Percentiles rank a stretch among this genome's conserved stretches.
Evolutionary conservation across 1,284 basidiomycete genomes (phyloP).

Genomic region (Bondarzewia mesenterica): DNA sequence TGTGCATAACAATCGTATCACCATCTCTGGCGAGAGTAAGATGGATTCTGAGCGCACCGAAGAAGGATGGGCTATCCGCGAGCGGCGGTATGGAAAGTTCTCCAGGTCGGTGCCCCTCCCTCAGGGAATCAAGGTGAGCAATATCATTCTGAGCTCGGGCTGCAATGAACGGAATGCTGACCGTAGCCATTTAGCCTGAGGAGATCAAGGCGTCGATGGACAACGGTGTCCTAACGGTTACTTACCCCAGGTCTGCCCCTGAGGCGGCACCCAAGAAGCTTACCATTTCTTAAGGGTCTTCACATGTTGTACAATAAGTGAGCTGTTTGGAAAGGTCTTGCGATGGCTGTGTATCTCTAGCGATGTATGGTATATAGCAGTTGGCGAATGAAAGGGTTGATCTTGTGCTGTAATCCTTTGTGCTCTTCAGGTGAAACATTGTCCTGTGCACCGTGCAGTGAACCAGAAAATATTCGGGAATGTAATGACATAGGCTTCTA

Average conservation of each 20-base stretch:
- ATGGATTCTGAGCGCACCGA: constrained; percentile 27
- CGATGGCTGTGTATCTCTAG: too few species aligned
- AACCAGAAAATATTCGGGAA: too few species aligned
- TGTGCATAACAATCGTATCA: constrained; percentile 33
- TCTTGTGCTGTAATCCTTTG: too few species aligned
- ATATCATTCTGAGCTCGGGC: background rate
- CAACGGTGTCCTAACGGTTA: constrained; percentile 33
- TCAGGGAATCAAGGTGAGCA: constrained; percentile 36
- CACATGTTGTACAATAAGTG: too few species aligned
- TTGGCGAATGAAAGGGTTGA: too few species aligned
- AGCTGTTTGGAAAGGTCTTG: too few species aligned
- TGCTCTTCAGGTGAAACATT: too few species aligned
- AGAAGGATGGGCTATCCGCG: constrained; percentile 39
- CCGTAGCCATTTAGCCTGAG: constrained; percentile 21
- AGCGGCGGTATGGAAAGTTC: constrained; percentile 40
- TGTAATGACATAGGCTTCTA: too few species aligned
- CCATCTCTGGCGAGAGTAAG: constrained; percentile 35
- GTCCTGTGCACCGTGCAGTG: too few species aligned
- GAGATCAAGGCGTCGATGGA: constrained; percentile 36
- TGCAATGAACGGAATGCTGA: constrained; percentile 2
- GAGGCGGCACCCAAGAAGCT: constrained; percentile 29
- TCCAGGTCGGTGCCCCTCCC: constrained; percentile 38
- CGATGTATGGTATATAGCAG: too few species aligned
- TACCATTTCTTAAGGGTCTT: constrained; percentile 25
- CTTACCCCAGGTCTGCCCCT: constrained; percentile 31